Conservation (phyloP, 768 basidiomycete genomes). For the Wakefieldia striispora region DNA sequence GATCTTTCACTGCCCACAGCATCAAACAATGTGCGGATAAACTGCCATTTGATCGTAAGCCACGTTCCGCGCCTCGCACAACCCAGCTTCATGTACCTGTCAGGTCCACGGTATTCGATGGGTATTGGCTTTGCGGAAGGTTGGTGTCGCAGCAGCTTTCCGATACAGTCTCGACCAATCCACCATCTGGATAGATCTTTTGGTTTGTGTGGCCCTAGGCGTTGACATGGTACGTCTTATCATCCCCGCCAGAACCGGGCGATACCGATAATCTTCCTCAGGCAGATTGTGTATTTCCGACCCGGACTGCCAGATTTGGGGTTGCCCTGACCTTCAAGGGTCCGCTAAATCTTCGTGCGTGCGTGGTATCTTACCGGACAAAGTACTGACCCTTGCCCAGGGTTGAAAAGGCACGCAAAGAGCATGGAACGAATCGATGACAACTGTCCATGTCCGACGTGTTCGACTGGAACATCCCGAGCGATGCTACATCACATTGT, state of each 20-base stretch:
- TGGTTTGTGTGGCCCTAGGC: conserved; percentile 90
- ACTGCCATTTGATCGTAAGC: conserved; percentile 74
- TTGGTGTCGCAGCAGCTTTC: conserved; percentile 25
- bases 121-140: conserved; percentile 92
- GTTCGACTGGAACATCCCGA: conserved; percentile 60
- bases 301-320: conserved; percentile 88
- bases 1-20: conserved; percentile 37
- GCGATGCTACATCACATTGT: conserved; percentile 74
- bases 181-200: conserved; percentile 52
- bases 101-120: conserved; percentile 90
- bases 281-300: conserved; percentile 95
- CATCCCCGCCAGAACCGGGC: neutral
- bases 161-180: neutral
- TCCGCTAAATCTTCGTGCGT: conserved; percentile 75
- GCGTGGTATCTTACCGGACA: neutral
- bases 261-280: conserved; percentile 25
- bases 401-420: conserved; percentile 63
- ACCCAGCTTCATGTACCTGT: conserved; percentile 10
- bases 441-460: conserved; percentile 85
- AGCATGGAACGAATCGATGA: conserved; percentile 75
- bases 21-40: conserved; percentile 80
- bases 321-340: conserved; percentile 82
- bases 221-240: conserved; percentile 73
- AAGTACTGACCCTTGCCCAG: conserved; percentile 17
- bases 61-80: neutral